Evolutionary conservation across 345 rosid genomes (phyloP), one percentile per base, ranked within the genome.

Genomic region (Pistacia integerrima): DNA sequence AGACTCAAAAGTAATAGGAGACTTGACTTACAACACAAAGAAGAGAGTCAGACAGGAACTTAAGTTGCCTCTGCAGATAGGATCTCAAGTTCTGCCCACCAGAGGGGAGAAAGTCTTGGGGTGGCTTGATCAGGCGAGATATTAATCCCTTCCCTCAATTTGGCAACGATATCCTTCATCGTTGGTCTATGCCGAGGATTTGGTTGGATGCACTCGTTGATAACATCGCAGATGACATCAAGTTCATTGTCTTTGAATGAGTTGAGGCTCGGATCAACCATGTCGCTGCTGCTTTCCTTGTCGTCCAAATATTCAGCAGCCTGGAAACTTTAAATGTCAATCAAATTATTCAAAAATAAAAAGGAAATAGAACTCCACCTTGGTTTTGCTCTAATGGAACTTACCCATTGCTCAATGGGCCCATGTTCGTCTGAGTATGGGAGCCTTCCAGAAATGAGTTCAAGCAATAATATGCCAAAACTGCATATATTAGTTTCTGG

Each of bases 41-140:
- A 61, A 62, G 75, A 73, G 61, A 25, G n/a, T 41, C 10, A 57
- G 54, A 16, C 28, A 20, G 62, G 62, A 22, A 25, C 51, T 86
- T 80, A 94, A 33, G 90, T 90, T 55, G 98, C 91, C 88, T 91
- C 99, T 74, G 84, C 87, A 1, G 99, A 95, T 77, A 93, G 78
- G 80, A 96, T 90, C 90, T 96, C 98, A 55, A 96, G 97, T 75
- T 96, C 99, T 5, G 98, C 99, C 98, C 98, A 96, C 99, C 99
- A 96, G 17, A 93, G 86, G 16, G 99, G 99, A 64, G 99, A 96
- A 64, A 93, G 93, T 78, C 92, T 92, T 0, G 99, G 99, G 44
- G 87, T 85, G 12, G 98, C 98, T 89, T 96, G 99, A 67, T 92
- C 98, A 6, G 93, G 93, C 4, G 95, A 72, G 56, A 96, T 88